Evolutionary conservation across 495 filamentous ascomycete species (phyloP).

Genomic region (Aspergillus cristatus): DNA sequence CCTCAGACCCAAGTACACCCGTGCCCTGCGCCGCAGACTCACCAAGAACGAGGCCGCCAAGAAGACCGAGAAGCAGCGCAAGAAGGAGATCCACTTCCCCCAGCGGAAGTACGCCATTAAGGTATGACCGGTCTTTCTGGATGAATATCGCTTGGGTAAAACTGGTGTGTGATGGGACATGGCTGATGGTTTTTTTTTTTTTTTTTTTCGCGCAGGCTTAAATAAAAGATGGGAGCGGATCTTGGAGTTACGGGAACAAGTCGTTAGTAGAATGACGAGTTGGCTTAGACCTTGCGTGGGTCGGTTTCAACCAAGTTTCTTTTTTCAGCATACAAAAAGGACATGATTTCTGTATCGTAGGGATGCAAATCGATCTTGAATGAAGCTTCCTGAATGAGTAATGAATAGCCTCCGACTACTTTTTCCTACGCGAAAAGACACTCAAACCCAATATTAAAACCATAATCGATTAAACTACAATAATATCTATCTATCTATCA

Average conservation of each 20-base stretch:
- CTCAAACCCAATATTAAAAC: no score
- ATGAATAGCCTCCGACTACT: conserved; percentile 4
- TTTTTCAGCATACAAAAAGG: conserved; percentile 30
- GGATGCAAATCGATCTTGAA: conserved; percentile 36
- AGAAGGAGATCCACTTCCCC: conserved; percentile 92
- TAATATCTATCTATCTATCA: no score
- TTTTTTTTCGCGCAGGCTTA: conserved; percentile 24
- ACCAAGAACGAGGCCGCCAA: conserved; percentile 77
- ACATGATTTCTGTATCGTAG: conserved; percentile 37
- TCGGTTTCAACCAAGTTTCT: conserved; percentile 29
- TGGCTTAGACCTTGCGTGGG: conserved; percentile 28
- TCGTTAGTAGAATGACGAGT: conserved; percentile 27
- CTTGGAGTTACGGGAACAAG: conserved; percentile 32
- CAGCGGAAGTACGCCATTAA: conserved; percentile 98
- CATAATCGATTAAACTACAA: no score
- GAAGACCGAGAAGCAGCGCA: conserved; percentile 82
- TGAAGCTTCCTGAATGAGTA: conserved; percentile 23
- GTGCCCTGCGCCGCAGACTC: conserved; percentile 86
- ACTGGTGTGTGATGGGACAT: no score
- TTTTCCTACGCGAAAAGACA: no score
- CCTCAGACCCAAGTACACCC: conserved; percentile 93
- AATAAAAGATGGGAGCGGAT: conserved; percentile 26
- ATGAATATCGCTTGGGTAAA: no score
- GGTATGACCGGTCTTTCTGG: no score
- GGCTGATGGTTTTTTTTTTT: conserved; percentile 1